Evolutionary conservation across 345 rosid species (phyloP).

Genomic region (Gossypium australe): DNA sequence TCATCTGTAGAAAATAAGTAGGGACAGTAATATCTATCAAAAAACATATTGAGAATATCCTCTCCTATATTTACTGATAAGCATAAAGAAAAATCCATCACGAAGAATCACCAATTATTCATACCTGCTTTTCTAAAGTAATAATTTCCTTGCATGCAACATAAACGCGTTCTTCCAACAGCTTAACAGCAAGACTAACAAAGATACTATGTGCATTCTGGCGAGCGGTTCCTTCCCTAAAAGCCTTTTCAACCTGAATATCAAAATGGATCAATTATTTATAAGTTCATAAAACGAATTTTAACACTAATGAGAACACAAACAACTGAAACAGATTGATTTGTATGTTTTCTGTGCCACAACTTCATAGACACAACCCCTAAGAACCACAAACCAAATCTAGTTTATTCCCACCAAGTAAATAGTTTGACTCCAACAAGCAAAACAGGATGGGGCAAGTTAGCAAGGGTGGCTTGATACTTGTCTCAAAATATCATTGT

Average conservation of each 20-base stretch:
- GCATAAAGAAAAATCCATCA: conserved; percentile 2
- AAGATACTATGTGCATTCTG: conserved; percentile 97
- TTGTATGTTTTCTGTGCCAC: not conserved
- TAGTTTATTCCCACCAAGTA: not conserved
- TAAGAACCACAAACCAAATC: not conserved
- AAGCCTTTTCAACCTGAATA: conserved; percentile 93
- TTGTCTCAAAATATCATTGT: conserved; percentile 2
- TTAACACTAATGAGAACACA: not conserved
- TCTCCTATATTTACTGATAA: not conserved
- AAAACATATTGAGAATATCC: not conserved
- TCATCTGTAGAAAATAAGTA: conserved; percentile 42
- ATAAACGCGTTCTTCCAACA: conserved; percentile 89
- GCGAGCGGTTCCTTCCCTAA: conserved; percentile 95
- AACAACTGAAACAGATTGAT: not conserved
- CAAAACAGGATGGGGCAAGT: not conserved
- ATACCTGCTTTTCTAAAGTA: conserved; percentile 94
- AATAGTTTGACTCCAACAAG: not conserved
- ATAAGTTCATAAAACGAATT: not conserved
- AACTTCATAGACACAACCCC: conserved; percentile 1
- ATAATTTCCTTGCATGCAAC: conserved; percentile 96
- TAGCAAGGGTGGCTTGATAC: not conserved
- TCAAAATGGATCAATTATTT: not conserved
- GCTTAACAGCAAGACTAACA: conserved; percentile 75
- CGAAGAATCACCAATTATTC: conserved; percentile 12
- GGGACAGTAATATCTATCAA: conserved; percentile 12